Evolutionary conservation across 2,329 filamentous ascomycete genomes (phyloP), one percentile per base, ranked within the genome.

Genomic region (Ilyonectria destructans): DNA sequence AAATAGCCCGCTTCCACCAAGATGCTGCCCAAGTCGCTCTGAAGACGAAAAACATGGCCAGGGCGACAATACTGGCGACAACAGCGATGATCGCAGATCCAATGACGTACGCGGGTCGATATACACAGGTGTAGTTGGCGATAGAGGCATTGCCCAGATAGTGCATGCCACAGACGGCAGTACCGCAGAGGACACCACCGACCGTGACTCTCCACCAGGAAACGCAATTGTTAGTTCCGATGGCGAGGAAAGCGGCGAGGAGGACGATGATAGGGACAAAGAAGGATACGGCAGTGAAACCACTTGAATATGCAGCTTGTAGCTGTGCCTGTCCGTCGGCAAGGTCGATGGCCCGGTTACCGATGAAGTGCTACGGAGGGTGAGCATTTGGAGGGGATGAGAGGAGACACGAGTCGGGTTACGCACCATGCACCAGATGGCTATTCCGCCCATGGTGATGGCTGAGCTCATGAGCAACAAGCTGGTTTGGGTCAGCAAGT

Each of bases 61-160:
- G 84, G 0, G 93, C 92, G 6, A 89, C 81, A 15, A 90, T 90
- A 69, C 91, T 95, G 7, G 93, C 92, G 9, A 89, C 86, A 4
- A 94, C 86, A 5, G 94, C 92, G 69, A 97, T 94, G 52, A 92
- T 78, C 21, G 89, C 89, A 6, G 94, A 89, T 2, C 91, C 93
- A 2, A 91, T 82, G 17, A 97, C 87, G 75, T 90, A 89, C 23
- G 81, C 82, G 15, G 82, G 77, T 4, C 82, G 80, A 73, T 95
- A 95, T 12, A 84, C 81, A 73, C 93, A 91, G 4, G 78, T 81
- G 77, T 96, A 97, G 78, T 97, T 96, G 31, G 86, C 86, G 69
- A 96, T 94, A 37, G 93, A 94, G 35, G 92, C 88, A 77, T 97
- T 95, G n/a, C 93, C 93, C 19, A 96, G 84, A 75, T 96, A 97